Conservation (phyloP, 306 rosid species). For the Benincasa hispida region DNA sequence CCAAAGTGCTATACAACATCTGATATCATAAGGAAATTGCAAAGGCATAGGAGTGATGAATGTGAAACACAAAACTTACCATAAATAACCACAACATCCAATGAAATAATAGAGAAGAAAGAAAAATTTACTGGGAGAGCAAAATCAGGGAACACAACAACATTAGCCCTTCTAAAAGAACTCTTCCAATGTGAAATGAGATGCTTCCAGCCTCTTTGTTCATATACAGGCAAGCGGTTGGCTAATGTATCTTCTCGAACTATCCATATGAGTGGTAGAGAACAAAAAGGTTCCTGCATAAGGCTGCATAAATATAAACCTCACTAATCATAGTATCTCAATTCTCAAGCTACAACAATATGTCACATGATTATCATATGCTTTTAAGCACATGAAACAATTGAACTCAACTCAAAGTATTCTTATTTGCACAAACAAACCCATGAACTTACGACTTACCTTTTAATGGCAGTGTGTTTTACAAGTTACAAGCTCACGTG, state of each 20-base stretch:
- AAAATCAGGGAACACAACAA: slow-evolving; percentile 86
- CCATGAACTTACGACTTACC: background rate
- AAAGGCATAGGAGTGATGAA: slow-evolving; percentile 18
- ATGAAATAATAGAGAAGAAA: background rate
- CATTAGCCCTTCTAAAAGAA: slow-evolving; percentile 63
- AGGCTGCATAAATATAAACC: slow-evolving; percentile 93
- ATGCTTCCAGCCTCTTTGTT: slow-evolving; percentile 57
- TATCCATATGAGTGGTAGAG: slow-evolving; percentile 86
- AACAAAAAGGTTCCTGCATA: slow-evolving; percentile 98
- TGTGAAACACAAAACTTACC: slow-evolving; percentile 8
- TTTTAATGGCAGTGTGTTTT: background rate
- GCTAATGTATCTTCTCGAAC: slow-evolving; percentile 86
- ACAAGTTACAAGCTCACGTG: background rate
- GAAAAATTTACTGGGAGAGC: slow-evolving; percentile 60
- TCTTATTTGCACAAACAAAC: background rate
- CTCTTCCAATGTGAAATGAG: slow-evolving; percentile 77
- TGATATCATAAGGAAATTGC: slow-evolving; percentile 27
- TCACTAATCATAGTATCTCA: slow-evolving; percentile 48
- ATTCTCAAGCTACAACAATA: slow-evolving; percentile 26
- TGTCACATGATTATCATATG: background rate
- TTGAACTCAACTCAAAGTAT: background rate
- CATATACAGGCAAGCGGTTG: slow-evolving; percentile 59
- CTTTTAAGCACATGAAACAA: background rate
- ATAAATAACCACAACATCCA: background rate
- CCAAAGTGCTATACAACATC: slow-evolving; percentile 82